Evolutionary conservation across 768 basidiomycete species (phyloP).

Genomic region (Rhodotorula toruloides): DNA sequence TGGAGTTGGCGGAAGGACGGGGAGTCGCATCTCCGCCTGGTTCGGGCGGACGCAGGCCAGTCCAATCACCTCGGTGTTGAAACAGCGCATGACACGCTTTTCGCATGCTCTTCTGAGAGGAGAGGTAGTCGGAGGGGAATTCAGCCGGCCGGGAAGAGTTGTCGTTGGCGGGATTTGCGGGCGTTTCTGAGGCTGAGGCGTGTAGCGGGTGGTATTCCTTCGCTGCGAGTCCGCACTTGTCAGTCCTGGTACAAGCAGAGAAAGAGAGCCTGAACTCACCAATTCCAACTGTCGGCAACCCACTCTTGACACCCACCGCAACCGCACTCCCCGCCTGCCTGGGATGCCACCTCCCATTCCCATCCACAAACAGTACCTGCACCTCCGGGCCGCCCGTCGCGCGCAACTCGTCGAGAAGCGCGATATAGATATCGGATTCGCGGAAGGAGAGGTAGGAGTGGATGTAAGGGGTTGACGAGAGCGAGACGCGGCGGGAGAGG

Average conservation of each 20-base stretch:
- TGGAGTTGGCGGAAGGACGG: no score
- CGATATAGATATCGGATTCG: slow-evolving; percentile 36
- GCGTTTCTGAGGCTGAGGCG: neutral
- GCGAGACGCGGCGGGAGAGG: slow-evolving; percentile 25
- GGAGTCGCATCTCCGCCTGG: no score
- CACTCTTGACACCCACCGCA: slow-evolving; percentile 40
- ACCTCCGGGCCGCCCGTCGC: slow-evolving; percentile 25
- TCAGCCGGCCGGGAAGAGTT: neutral
- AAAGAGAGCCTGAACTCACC: neutral
- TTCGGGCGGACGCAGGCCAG: neutral
- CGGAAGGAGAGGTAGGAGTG: slow-evolving; percentile 45
- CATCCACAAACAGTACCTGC: slow-evolving; percentile 44
- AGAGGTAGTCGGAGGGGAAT: slow-evolving; percentile 10
- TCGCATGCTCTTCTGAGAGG: slow-evolving; percentile 38
- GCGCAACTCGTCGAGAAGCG: slow-evolving; percentile 38
- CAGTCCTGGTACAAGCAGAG: neutral
- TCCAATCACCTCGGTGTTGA: slow-evolving; percentile 30
- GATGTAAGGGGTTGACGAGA: slow-evolving; percentile 41
- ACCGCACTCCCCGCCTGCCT: slow-evolving; percentile 43
- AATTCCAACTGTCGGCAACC: slow-evolving; percentile 41
- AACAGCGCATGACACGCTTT: slow-evolving; percentile 16
- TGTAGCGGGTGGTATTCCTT: slow-evolving; percentile 40
- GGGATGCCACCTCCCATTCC: slow-evolving; percentile 44
- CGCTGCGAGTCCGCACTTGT: neutral
- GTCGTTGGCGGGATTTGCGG: no score